Percentiles rank a stretch among this genome's conserved stretches.
These are phyloP conservation scores for Mycogone perniciosa DNA, from an alignment of 2,329 filamentous ascomycete species.

Conservation along the genomic window DNA sequence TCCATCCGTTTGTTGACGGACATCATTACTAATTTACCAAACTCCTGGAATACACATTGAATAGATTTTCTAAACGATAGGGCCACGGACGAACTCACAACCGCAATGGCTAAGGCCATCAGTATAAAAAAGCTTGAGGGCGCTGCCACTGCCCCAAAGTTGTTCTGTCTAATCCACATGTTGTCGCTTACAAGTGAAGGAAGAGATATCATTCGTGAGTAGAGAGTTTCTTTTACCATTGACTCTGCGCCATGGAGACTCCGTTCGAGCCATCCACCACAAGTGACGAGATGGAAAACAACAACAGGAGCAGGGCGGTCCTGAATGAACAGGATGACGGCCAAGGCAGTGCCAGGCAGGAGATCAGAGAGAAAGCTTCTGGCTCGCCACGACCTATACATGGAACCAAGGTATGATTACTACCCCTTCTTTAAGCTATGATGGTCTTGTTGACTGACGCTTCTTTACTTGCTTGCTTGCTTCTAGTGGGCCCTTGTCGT, in stretches of 20 bases:
- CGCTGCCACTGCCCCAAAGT: neutral
- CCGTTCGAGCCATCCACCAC: neutral
- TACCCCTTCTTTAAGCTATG: neutral
- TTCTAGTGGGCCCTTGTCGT: constrained; percentile 16
- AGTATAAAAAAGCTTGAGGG: neutral
- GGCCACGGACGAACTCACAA: neutral
- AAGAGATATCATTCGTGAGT: no score
- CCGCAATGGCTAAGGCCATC: neutral
- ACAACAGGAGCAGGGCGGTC: neutral
- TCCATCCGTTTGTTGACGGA: neutral
- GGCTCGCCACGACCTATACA: constrained; percentile 7
- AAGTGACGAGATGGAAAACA: neutral
- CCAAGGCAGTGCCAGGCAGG: neutral
- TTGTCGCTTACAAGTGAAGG: no score
- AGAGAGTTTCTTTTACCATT: no score
- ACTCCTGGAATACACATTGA: neutral
- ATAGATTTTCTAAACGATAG: neutral
- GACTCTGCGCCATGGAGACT: neutral
- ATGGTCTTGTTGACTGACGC: neutral
- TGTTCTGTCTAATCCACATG: neutral
- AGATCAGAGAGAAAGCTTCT: neutral
- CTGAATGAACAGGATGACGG: neutral
- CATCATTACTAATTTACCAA: neutral
- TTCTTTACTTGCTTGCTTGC: neutral
- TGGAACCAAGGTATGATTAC: neutral